Conservation (phyloP, 2,329 filamentous ascomycete species). For the Fusarium sp. region DNA sequence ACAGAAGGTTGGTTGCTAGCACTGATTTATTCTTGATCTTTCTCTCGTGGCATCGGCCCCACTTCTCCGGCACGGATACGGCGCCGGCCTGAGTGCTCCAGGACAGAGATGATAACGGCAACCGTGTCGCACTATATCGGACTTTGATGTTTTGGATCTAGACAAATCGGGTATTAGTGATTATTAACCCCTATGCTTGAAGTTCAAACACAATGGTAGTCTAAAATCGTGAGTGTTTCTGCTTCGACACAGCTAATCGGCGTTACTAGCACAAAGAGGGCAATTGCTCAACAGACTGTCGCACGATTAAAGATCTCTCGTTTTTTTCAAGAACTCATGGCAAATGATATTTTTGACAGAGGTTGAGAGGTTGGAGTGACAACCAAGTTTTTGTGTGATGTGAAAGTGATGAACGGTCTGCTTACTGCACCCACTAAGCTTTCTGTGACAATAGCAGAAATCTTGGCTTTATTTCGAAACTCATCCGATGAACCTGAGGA, state of each 20-base stretch:
- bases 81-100: constrained; percentile 1
- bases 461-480: constrained; percentile 25
- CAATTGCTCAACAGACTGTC: constrained; percentile 1
- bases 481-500: constrained; percentile 3
- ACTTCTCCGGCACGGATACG: constrained; percentile 23
- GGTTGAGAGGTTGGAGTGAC: constrained; percentile 3
- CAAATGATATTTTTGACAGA: neutral
- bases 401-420: constrained; percentile 30
- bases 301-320: constrained; percentile 6
- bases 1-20: neutral
- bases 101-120: neutral
- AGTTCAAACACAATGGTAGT: neutral
- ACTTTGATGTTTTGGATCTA: neutral
- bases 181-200: neutral
- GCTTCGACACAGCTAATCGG: neutral
- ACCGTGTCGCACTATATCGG: neutral
- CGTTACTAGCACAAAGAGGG: neutral
- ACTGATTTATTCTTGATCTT: neutral
- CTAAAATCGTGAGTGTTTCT: neutral
- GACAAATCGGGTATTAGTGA: neutral
- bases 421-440: constrained; percentile 15
- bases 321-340: neutral
- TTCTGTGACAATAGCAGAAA: constrained; percentile 35
- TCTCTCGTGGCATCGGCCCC: constrained; percentile 19
- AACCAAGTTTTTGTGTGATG: constrained; percentile 16